These are phyloP conservation scores for Astragalus membranaceus DNA, from an alignment of 306 rosid genomes.

Conservation along the genomic window DNA sequence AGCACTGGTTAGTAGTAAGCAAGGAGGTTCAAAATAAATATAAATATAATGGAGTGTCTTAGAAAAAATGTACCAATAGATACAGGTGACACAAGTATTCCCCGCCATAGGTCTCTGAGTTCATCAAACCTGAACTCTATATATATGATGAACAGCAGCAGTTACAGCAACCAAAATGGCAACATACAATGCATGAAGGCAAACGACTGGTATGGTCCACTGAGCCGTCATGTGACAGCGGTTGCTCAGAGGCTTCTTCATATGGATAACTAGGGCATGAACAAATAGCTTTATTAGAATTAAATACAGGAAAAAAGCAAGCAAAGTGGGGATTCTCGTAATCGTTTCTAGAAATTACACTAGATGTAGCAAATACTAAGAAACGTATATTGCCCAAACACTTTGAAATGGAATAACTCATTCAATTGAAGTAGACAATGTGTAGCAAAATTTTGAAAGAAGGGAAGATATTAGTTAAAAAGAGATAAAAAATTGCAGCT, in stretches of 20 bases:
- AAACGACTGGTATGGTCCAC: slow-evolving; percentile 61
- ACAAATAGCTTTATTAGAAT: too few species aligned
- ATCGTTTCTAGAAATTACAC: slow-evolving; percentile 4
- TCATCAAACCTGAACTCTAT: slow-evolving; percentile 97
- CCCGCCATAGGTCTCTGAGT: slow-evolving; percentile 88
- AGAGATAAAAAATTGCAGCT: too few species aligned
- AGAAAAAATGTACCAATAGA: too few species aligned
- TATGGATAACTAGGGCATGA: slow-evolving; percentile 53
- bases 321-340: neutral
- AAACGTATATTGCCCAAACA: neutral
- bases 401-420: neutral
- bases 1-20: slow-evolving; percentile 4
- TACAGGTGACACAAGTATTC: too few species aligned
- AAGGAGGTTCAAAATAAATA: neutral
- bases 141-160: slow-evolving; percentile 70
- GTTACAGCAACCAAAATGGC: slow-evolving; percentile 67
- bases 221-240: slow-evolving; percentile 71
- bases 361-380: neutral
- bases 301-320: too few species aligned
- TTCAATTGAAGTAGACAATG: too few species aligned
- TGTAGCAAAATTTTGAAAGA: too few species aligned
- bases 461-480: too few species aligned
- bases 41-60: too few species aligned
- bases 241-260: slow-evolving; percentile 53
- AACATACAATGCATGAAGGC: slow-evolving; percentile 65